Conservation (phyloP, 176 grass and related monocot genomes). For the Zizania latifolia region DNA sequence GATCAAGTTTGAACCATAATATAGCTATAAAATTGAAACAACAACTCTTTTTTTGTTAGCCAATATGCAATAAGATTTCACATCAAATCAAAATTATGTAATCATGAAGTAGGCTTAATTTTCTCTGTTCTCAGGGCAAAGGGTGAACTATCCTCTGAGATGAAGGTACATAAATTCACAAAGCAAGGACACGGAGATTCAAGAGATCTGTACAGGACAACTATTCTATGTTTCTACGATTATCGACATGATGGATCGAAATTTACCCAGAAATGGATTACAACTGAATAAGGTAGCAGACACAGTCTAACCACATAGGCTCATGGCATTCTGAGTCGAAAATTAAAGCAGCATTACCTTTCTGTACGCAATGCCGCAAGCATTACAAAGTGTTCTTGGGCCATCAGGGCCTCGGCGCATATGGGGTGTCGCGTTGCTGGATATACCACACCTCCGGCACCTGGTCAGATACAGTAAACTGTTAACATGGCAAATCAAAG, state of each 20-base stretch:
- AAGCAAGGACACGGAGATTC: neutral
- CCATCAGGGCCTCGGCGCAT: conserved; percentile 93
- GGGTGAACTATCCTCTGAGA: neutral
- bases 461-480: conserved; percentile 36
- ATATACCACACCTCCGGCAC: conserved; percentile 75
- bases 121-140: neutral
- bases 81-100: too few relatives aligned
- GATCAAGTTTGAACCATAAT: neutral
- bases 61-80: neutral
- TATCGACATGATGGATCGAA: neutral
- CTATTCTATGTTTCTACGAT: too few relatives aligned
- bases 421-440: conserved; percentile 62
- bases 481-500: conserved; percentile 12
- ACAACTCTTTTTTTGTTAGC: neutral
- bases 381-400: conserved; percentile 89
- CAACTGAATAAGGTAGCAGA: neutral
- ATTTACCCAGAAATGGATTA: neutral
- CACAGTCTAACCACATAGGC: neutral
- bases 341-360: conserved; percentile 43
- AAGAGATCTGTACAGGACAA: neutral
- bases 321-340: neutral
- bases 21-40: neutral
- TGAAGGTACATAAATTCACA: neutral
- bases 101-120: neutral
- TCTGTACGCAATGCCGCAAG: conserved; percentile 83